Evolutionary conservation across 2,329 filamentous ascomycete genomes (phyloP).

Genomic region (Mycosphaerelloides madeirae): DNA sequence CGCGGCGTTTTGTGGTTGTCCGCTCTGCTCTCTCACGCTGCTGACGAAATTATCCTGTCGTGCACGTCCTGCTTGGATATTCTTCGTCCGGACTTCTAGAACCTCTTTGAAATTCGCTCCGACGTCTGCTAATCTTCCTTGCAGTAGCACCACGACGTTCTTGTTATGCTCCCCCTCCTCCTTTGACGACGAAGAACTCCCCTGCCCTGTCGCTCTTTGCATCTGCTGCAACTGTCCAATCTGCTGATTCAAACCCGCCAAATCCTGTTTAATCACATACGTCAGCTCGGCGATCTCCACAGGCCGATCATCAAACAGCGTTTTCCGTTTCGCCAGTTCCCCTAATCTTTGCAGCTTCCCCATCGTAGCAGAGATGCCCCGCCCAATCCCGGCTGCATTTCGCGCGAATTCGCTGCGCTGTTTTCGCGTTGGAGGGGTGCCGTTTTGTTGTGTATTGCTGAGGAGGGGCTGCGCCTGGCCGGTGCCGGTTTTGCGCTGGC

Average conservation of each 20-base stretch:
- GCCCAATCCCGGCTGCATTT: conserved; percentile 83
- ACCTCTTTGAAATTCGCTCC: conserved; percentile 96
- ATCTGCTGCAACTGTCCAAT: conserved; percentile 78
- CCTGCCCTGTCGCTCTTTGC: conserved; percentile 64
- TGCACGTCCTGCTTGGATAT: conserved; percentile 88
- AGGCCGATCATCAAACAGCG: conserved; percentile 92
- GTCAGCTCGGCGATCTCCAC: conserved; percentile 97
- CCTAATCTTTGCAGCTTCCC: conserved; percentile 91
- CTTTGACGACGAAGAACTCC: conserved; percentile 38
- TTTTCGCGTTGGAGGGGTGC: conserved; percentile 34
- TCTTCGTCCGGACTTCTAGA: conserved; percentile 91
- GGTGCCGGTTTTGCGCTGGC: conserved; percentile 65
- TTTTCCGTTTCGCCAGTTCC: conserved; percentile 91
- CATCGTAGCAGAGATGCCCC: conserved; percentile 88
- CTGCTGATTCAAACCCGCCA: conserved; percentile 78
- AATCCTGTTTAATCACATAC: conserved; percentile 96
- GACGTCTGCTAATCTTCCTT: conserved; percentile 88
- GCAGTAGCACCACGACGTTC: conserved; percentile 87
- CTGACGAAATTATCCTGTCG: conserved; percentile 96
- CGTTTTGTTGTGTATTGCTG: conserved; percentile 51
- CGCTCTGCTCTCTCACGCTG: conserved; percentile 67
- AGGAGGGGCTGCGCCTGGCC: conserved; percentile 73
- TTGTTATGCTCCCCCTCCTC: conserved; percentile 97
- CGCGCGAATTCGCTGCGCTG: conserved; percentile 85
- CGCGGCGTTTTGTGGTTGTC: conserved; percentile 34